A percentile compares a stretch with the other conserved stretches of the same genome.
These are phyloP conservation scores for Blepharisma undulans DNA, from an alignment of 169 alveolate genomes.

Conservation along the genomic window DNA sequence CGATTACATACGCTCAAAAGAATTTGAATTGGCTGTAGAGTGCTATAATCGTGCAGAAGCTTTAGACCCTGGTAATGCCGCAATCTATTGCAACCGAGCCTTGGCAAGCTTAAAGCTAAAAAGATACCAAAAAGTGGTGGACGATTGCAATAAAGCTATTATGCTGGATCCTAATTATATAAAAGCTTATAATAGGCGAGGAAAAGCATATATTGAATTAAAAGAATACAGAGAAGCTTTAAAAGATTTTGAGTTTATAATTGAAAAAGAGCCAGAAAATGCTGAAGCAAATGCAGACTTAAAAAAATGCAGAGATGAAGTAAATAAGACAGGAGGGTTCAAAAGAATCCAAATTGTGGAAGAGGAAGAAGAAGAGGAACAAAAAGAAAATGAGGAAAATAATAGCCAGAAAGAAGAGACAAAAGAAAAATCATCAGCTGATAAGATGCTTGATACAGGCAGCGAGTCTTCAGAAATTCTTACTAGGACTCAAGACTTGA, in stretches of 20 bases:
- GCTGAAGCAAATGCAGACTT: conserved; percentile 74
- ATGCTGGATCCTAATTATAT: conserved; percentile 67
- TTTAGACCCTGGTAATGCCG: conserved; percentile 65
- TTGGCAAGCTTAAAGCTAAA: conserved; percentile 68
- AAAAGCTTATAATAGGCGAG: conserved; percentile 85
- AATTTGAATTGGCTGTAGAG: conserved; percentile 71
- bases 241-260: conserved; percentile 67
- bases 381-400: conserved; percentile 29
- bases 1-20: conserved; percentile 81
- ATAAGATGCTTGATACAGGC: neutral
- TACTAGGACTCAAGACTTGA: neutral
- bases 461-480: neutral
- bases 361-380: conserved; percentile 75
- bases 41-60: conserved; percentile 71
- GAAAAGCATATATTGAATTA: conserved; percentile 67
- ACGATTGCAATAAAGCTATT: conserved; percentile 81
- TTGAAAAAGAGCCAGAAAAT: conserved; percentile 75
- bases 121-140: conserved; percentile 67
- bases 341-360: conserved; percentile 75
- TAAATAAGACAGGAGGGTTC: conserved; percentile 26
- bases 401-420: neutral
- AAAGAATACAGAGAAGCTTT: conserved; percentile 66
- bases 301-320: conserved; percentile 52
- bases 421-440: neutral
- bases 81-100: conserved; percentile 82